Evolutionary conservation across 2,329 filamentous ascomycete species (phyloP), one percentile per base, ranked within the genome.

Genomic region (Aspergillus ochraceus): DNA sequence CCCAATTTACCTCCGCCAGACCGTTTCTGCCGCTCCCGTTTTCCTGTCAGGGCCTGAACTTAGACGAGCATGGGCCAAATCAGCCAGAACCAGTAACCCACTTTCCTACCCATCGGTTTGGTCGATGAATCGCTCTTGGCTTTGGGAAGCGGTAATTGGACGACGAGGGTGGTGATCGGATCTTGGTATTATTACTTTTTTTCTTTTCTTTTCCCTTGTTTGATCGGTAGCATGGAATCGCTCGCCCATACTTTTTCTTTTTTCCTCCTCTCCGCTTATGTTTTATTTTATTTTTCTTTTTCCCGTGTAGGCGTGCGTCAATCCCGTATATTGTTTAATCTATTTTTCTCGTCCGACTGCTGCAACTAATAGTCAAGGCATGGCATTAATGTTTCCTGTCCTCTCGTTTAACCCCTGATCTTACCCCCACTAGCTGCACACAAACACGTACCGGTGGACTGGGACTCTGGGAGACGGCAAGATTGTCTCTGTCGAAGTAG

Each of bases 21-120:
- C 66, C 66, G 66, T 68, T 68, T 67, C 59, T 67, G 65, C 64
- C 65, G 62, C 64, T 63, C 66, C 65, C 61, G 64, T 66, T 64
- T 62, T 65, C 57, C 65, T 68, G 66, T 66, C 66, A 68, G 66
- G 66, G 66, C 62, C 60, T 66, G 60, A 65, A 66, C 61, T 59
- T 61, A 55, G 58, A 61, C 52, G 58, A 66, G 66, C 66, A 66
- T 66, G 62, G 66, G 60, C 65, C 64, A 68, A 61, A 58, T 54
- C 53, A 55, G 46, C 39, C 52, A 42, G 36, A 42, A 42, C 36
- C 36, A 42, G 55, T 32, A 54, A 60, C 36, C 36, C 36, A 42
- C 36, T 42, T 29, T 42, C 36, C 6, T 42, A 47, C 45, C 45
- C 45, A 47, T 47, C 19, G 57, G 57, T 60, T 55, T 60, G 54